phyloP scores from a whole-genome alignment of 2,329 filamentous ascomycete genomes.

The Botrytis aclada region DNA sequence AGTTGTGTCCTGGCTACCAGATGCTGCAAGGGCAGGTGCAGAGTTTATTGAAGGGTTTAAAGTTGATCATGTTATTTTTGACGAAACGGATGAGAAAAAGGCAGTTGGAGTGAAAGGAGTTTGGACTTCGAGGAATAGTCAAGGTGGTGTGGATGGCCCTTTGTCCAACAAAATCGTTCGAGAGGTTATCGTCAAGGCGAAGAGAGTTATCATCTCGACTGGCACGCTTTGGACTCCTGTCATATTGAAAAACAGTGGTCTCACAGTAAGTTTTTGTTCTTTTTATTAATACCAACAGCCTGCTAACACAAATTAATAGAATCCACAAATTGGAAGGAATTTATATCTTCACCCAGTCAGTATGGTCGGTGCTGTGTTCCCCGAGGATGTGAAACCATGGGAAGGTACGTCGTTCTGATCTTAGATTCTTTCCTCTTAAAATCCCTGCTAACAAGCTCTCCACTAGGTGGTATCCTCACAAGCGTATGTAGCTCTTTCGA shows the following conservation, averaged over 20 bases:
- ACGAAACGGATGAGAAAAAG: conserved; percentile 46
- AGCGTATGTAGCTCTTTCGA: conserved; percentile 74
- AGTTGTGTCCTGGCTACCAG: conserved; percentile 71
- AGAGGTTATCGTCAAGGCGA: conserved; percentile 70
- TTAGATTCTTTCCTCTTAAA: neutral
- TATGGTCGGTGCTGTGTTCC: conserved; percentile 58
- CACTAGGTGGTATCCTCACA: conserved; percentile 66
- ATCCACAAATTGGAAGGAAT: conserved; percentile 77
- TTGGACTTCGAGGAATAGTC: conserved; percentile 70
- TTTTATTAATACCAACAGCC: neutral
- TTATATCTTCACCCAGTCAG: conserved; percentile 77
- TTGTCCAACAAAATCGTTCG: conserved; percentile 50
- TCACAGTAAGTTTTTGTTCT: conserved; percentile 50
- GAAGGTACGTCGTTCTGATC: conserved; percentile 41
- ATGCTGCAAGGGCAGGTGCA: conserved; percentile 73
- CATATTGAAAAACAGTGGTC: conserved; percentile 71
- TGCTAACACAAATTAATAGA: conserved; percentile 42
- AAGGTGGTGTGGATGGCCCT: conserved; percentile 54
- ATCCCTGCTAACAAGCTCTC: conserved; percentile 1
- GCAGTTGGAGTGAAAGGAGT: conserved; percentile 70
- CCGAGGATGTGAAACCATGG: conserved; percentile 68
- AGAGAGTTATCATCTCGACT: conserved; percentile 74
- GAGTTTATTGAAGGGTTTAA: conserved; percentile 81
- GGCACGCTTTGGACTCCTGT: conserved; percentile 76
- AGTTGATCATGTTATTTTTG: conserved; percentile 69